phyloP scores from a whole-genome alignment of 2,329 filamentous ascomycete genomes.

The Pseudogymnoascus verrucosus region DNA sequence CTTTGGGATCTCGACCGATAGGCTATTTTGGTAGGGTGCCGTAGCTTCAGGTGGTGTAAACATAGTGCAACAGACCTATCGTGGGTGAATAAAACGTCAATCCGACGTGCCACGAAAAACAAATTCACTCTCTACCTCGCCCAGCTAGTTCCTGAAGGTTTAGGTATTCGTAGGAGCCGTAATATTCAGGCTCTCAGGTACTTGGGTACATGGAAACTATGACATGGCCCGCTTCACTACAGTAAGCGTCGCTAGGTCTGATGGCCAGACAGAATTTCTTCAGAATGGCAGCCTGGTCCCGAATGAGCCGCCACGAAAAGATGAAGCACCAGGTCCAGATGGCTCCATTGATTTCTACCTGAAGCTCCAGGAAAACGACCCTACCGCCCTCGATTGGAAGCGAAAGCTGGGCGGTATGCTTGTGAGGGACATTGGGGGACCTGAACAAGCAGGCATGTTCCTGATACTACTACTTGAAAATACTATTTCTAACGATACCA shows the following conservation, averaged over 20 bases:
- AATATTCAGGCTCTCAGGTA: not conserved
- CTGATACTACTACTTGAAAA: conserved; percentile 16
- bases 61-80: not conserved
- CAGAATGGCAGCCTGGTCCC: conserved; percentile 14
- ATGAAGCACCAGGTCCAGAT: conserved; percentile 42
- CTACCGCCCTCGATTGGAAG: conserved; percentile 49
- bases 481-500: conserved; percentile 17
- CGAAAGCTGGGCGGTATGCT: conserved; percentile 52
- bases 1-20: not conserved
- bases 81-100: not conserved
- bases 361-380: conserved; percentile 39
- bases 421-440: conserved; percentile 38
- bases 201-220: conserved; percentile 3
- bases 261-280: conserved; percentile 21
- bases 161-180: not conserved
- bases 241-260: conserved; percentile 17
- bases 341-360: conserved; percentile 48
- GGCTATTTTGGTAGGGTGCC: not conserved
- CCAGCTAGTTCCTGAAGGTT: not conserved
- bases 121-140: not conserved
- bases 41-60: not conserved
- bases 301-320: conserved; percentile 37
- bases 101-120: not conserved
- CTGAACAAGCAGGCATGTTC: conserved; percentile 16
- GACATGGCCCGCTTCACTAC: conserved; percentile 4